These are phyloP conservation scores for Zygosaccharomyces siamensis DNA, from an alignment of 805 yeast species.

Conservation along the genomic window DNA sequence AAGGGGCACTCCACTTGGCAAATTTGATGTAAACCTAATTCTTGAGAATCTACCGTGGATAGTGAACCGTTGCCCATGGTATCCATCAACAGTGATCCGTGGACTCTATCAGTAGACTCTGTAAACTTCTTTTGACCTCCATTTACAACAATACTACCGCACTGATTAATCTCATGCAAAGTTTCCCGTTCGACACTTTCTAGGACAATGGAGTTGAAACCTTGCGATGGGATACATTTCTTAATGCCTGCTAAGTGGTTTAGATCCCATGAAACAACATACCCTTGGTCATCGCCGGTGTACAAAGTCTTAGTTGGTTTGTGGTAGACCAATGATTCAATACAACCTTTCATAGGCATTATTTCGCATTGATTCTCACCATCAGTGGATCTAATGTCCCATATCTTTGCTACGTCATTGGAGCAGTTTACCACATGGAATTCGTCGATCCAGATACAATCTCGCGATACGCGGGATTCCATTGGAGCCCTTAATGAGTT, in stretches of 20 bases:
- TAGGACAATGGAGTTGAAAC: slow-evolving; percentile 17
- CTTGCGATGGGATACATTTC: slow-evolving; percentile 21
- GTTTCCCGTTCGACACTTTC: slow-evolving; percentile 6
- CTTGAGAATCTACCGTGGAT: slow-evolving; percentile 20
- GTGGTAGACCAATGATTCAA: slow-evolving; percentile 17
- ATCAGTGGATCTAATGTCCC: slow-evolving; percentile 26
- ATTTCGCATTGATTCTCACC: slow-evolving; percentile 20
- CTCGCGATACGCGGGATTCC: slow-evolving; percentile 16
- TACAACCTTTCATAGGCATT: slow-evolving; percentile 23
- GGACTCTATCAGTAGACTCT: slow-evolving; percentile 6
- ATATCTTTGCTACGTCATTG: slow-evolving; percentile 21
- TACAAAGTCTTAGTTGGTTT: slow-evolving; percentile 15
- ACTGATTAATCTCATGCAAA: slow-evolving; percentile 18
- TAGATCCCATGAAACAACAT: slow-evolving; percentile 28
- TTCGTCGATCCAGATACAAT: slow-evolving; percentile 25
- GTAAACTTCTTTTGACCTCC: slow-evolving; percentile 6
- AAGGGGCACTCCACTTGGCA: slow-evolving; percentile 17
- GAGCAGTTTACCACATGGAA: slow-evolving; percentile 20
- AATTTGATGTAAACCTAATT: slow-evolving; percentile 26
- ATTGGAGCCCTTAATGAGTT: slow-evolving; percentile 13
- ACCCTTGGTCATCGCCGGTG: slow-evolving; percentile 24
- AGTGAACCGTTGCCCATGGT: slow-evolving; percentile 17
- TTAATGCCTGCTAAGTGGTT: slow-evolving; percentile 14
- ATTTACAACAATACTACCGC: slow-evolving; percentile 28
- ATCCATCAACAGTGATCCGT: slow-evolving; percentile 14